Evolutionary conservation across 2,329 filamentous ascomycete genomes (phyloP), one percentile per base, ranked within the genome.

Genomic region (Calonectria henricotiae): DNA sequence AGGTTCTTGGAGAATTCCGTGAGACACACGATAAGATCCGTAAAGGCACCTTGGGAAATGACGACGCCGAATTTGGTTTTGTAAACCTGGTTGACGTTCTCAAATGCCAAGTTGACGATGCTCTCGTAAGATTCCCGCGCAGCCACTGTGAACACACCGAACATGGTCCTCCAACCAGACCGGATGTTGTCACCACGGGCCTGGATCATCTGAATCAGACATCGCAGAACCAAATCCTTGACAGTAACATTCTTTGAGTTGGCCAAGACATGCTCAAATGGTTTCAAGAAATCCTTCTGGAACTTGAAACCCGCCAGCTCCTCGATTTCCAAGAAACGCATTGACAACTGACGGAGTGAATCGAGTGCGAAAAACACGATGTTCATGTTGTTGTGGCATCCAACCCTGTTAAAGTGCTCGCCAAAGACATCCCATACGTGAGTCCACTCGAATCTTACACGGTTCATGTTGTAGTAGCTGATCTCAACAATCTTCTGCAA

Each of bases 1-100:
- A 95, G 92, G 81, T 99, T 99, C 87, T 99, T 99, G 20, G 96
- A 98, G 81, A 99, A 99, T 81, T 98, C 95, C 0, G 97, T 99
- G 72, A 99, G 85, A 79, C 96, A 99, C 63, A 99, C 94, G 70
- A 99, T 93, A 32, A 99, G 86, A 80, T 99, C 97, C 0, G 96
- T 95, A 79, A 99, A 99, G 3, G 96, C 96, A 27, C 95, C 96
- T 82, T 99, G 97, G 0, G 94, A 94, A 69, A 99, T 96, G 69
- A 99, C 95, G 7, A 98, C 93, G 1, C 96, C 95, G 75, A 99
- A 99, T 37, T 96, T 92, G 30, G 94, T 95, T 82, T 94, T 97
- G 86, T 98, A 99, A 23, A 99, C 94, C 73, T 97, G 94, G 32
- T 93, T 94, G 63, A 99, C 96, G 80, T 98, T 98, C 78, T 99